phyloP scores from a whole-genome alignment of 2,329 filamentous ascomycete species.

The Seiridium unicorne region DNA sequence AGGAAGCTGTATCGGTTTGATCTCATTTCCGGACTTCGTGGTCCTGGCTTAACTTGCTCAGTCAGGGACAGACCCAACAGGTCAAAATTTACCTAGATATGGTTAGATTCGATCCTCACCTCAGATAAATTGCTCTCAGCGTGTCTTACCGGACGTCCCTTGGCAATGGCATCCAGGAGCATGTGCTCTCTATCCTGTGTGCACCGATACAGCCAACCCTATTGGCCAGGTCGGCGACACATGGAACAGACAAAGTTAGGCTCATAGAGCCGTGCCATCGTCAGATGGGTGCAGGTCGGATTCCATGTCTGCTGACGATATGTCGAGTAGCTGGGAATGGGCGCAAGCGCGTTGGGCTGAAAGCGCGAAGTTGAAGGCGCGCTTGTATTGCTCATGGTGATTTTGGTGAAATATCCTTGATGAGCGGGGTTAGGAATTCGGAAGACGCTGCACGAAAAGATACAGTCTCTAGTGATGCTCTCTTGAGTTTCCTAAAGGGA shows the following conservation, averaged over 20 bases:
- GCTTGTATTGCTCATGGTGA: background rate
- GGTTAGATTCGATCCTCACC: too few relatives aligned
- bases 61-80: conserved; percentile 34
- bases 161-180: conserved; percentile 34
- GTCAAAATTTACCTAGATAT: conserved; percentile 22
- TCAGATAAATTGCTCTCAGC: background rate
- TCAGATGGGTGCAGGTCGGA: conserved; percentile 62
- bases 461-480: background rate
- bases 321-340: conserved; percentile 4
- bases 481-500: too few relatives aligned
- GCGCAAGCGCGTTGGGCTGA: background rate
- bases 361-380: background rate
- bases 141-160: conserved; percentile 21
- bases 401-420: background rate
- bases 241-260: conserved; percentile 50
- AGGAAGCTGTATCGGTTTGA: conserved; percentile 43
- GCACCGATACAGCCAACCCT: conserved; percentile 76
- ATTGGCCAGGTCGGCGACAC: conserved; percentile 54
- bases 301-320: conserved; percentile 13
- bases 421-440: background rate
- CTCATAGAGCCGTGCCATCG: conserved; percentile 65
- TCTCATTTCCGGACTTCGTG: conserved; percentile 38
- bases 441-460: background rate
- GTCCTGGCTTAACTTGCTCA: conserved; percentile 28
- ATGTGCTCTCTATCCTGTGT: conserved; percentile 32